phyloP scores from a whole-genome alignment of 768 basidiomycete species.

The Aureoboletus auriporus region DNA sequence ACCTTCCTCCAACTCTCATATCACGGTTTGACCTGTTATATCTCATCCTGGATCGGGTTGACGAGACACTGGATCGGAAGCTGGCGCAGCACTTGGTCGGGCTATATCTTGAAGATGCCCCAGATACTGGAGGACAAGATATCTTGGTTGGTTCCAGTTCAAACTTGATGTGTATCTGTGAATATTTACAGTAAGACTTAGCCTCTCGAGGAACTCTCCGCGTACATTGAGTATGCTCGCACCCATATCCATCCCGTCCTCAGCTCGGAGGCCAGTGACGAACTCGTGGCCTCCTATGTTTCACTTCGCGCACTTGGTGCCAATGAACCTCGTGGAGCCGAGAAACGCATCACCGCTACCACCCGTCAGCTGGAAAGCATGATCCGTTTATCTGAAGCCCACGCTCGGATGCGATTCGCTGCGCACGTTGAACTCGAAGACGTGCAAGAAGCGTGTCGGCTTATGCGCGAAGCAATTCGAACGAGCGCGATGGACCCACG shows the following conservation, averaged over 20 bases:
- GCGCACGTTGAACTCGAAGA: slow-evolving; percentile 82
- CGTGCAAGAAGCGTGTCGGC: slow-evolving; percentile 86
- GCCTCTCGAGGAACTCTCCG: slow-evolving; percentile 87
- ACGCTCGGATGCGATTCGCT: slow-evolving; percentile 93
- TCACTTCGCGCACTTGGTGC: slow-evolving; percentile 88
- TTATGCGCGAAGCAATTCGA: slow-evolving; percentile 95
- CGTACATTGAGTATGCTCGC: slow-evolving; percentile 93
- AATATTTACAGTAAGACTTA: slow-evolving; percentile 29
- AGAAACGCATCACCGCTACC: slow-evolving; percentile 96
- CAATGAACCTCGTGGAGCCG: slow-evolving; percentile 78
- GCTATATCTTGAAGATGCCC: slow-evolving; percentile 89
- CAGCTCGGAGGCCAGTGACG: slow-evolving; percentile 77
- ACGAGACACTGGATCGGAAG: slow-evolving; percentile 80
- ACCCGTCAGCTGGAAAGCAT: slow-evolving; percentile 96
- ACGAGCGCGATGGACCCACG: slow-evolving; percentile 94
- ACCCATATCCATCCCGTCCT: slow-evolving; percentile 81
- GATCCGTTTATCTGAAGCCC: slow-evolving; percentile 94
- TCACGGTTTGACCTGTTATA: slow-evolving; percentile 97
- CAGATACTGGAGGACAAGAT: slow-evolving; percentile 54
- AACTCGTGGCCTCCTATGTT: slow-evolving; percentile 87
- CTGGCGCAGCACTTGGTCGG: slow-evolving; percentile 92
- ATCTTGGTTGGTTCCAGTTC: slow-evolving; percentile 57
- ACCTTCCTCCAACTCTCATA: slow-evolving; percentile 95
- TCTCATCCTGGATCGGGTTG: slow-evolving; percentile 91
- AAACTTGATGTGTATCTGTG: not conserved